A percentile compares a stretch with the other conserved stretches of the same genome.
These are phyloP conservation scores for Eutrema yunnanense DNA, from an alignment of 345 rosid genomes.

Conservation along the genomic window DNA sequence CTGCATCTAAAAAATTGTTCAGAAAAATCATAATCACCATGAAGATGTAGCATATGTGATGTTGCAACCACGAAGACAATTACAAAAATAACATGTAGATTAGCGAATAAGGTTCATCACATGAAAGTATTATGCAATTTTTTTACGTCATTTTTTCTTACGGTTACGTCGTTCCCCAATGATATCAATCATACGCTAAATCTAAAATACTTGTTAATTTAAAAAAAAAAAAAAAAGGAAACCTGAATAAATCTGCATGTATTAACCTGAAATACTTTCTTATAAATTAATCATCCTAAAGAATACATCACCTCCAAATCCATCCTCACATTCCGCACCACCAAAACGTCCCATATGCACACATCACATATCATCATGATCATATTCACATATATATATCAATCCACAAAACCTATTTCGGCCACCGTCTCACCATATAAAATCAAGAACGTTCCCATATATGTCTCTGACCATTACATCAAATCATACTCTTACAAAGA, in stretches of 20 bases:
- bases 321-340: neutral
- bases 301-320: neutral
- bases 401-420: neutral
- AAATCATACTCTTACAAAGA: constrained; percentile 57
- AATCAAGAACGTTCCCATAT: neutral
- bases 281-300: neutral
- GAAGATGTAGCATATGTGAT: no score
- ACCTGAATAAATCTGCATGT: neutral
- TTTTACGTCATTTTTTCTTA: no score
- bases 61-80: no score
- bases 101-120: no score
- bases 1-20: no score
- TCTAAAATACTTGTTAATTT: neutral
- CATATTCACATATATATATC: neutral
- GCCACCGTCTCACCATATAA: neutral
- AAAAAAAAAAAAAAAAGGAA: neutral
- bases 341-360: neutral
- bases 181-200: neutral
- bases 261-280: constrained; percentile 5
- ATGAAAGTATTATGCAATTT: no score
- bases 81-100: no score
- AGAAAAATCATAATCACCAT: no score
- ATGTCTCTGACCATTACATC: constrained; percentile 1
- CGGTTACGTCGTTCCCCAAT: no score
- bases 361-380: constrained; percentile 3